phyloP scores from a whole-genome alignment of 2,329 filamentous ascomycete species.

The Botryotinia narcissicola region DNA sequence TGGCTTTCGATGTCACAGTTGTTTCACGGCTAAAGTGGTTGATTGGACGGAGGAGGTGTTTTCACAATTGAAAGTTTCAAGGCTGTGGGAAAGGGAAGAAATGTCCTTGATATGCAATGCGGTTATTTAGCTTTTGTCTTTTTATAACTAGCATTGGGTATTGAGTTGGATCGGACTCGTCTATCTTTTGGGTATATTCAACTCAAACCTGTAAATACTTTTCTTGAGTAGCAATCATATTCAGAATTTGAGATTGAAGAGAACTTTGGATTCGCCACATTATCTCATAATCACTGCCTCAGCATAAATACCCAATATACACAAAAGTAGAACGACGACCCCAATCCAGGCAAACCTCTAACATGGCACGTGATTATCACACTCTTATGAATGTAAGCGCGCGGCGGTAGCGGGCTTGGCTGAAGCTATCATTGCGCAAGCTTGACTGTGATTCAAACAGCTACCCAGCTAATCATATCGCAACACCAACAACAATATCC shows the following conservation, averaged over 20 bases:
- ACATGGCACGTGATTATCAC: not conserved
- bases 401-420: conserved; percentile 13
- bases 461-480: conserved; percentile 7
- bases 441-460: not conserved
- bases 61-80: not conserved
- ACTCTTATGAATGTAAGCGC: not conserved
- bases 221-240: too few species aligned
- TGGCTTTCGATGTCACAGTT: not conserved
- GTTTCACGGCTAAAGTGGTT: not conserved
- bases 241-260: not conserved
- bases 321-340: not conserved
- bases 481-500: conserved; percentile 1
- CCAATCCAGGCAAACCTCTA: not conserved
- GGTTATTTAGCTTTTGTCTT: not conserved
- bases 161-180: not conserved
- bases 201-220: not conserved
- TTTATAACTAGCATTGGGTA: not conserved
- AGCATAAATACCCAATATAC: not conserved
- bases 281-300: not conserved
- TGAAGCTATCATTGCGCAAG: conserved; percentile 8
- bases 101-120: not conserved
- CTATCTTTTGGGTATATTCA: not conserved
- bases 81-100: not conserved
- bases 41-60: not conserved
- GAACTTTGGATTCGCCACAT: not conserved